Evolutionary conservation across 306 rosid species (phyloP).

Genomic region (Quercus robur): DNA sequence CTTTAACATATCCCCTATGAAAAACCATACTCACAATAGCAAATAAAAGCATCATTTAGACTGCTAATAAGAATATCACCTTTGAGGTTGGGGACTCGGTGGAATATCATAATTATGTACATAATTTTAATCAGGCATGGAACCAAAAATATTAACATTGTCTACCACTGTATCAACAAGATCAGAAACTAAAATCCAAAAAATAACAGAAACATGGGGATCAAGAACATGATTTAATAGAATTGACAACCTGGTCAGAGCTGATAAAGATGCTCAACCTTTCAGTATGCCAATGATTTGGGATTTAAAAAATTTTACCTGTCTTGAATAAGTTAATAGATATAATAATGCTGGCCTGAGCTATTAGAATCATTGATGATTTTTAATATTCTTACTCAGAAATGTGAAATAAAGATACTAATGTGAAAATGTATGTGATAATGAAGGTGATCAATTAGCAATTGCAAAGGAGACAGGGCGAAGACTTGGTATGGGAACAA

Average conservation of each 20-base stretch:
- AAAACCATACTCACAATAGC: background rate
- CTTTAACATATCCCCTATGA: background rate
- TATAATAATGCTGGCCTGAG: background rate
- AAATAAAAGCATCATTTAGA: background rate
- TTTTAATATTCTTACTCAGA: background rate
- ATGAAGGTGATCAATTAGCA: constrained; percentile 79
- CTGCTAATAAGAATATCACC: background rate
- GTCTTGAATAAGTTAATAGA: background rate
- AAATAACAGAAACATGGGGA: background rate
- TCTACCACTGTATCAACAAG: background rate
- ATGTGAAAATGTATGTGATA: constrained; percentile 16
- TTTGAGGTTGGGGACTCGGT: background rate
- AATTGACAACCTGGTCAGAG: background rate
- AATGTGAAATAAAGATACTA: constrained; percentile 5
- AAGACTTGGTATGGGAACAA: constrained; percentile 94
- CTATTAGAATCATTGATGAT: background rate
- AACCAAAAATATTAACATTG: background rate
- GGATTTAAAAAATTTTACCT: background rate
- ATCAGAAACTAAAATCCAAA: background rate
- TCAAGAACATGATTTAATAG: background rate
- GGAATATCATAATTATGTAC: background rate
- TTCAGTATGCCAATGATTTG: background rate
- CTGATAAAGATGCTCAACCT: background rate
- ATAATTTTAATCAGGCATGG: background rate
- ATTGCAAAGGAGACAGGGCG: constrained; percentile 90